Percentiles rank a stretch among this genome's conserved stretches.
Conservation (phyloP, 1,284 basidiomycete species). For the Trametes hirsuta region DNA sequence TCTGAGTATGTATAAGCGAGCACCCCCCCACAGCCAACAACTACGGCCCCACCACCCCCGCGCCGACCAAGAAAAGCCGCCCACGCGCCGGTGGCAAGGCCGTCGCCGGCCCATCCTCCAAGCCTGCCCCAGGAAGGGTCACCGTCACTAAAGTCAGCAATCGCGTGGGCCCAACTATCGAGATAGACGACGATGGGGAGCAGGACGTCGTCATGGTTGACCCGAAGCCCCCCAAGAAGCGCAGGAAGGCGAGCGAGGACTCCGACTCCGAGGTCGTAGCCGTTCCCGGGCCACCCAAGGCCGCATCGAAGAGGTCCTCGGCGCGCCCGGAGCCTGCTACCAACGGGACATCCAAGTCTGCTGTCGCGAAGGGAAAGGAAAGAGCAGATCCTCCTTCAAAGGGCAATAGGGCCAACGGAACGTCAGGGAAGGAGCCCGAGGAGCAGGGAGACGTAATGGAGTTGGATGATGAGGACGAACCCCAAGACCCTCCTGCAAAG, state of each 20-base stretch:
- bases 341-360: slow-evolving; percentile 24
- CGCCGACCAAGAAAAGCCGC: slow-evolving; percentile 27
- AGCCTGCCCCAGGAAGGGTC: slow-evolving; percentile 8
- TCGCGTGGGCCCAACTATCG: slow-evolving; percentile 6
- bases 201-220: slow-evolving; percentile 20
- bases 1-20: slow-evolving; percentile 27
- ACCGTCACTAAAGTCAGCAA: slow-evolving; percentile 3
- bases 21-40: slow-evolving; percentile 13
- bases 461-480: slow-evolving; percentile 22
- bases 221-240: slow-evolving; percentile 15
- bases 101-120: slow-evolving; percentile 30
- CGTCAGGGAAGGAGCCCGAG: slow-evolving; percentile 7
- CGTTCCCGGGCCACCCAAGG: slow-evolving; percentile 14
- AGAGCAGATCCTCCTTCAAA: slow-evolving; percentile 20
- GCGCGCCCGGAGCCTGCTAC: slow-evolving; percentile 9
- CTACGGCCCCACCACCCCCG: slow-evolving; percentile 35
- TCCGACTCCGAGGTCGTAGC: slow-evolving; percentile 20
- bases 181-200: slow-evolving; percentile 19
- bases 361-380: slow-evolving; percentile 32
- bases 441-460: slow-evolving; percentile 13
- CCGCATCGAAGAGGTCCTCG: slow-evolving; percentile 17
- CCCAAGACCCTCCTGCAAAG: slow-evolving; percentile 6
- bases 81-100: slow-evolving; percentile 18
- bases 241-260: slow-evolving; percentile 14
- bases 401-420: slow-evolving; percentile 4